A percentile compares a stretch with the other conserved stretches of the same genome.
Conservation (phyloP, 768 basidiomycete species). For the Lactarius sanguifluus region DNA sequence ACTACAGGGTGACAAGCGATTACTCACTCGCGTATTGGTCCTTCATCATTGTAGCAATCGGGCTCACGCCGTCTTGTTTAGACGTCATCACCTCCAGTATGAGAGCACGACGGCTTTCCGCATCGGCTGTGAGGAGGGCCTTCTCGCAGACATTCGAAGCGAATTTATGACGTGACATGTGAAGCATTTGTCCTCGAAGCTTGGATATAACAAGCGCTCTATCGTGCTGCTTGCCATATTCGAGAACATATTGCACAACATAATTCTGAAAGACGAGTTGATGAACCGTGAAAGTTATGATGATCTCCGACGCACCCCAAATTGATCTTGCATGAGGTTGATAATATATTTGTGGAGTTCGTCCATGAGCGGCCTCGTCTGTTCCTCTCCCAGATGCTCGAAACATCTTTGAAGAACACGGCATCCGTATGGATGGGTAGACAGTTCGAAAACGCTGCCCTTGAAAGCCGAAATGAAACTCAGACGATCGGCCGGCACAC, state of each 20-base stretch:
- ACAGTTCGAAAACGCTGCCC: constrained; percentile 75
- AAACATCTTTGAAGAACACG: constrained; percentile 93
- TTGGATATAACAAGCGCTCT: constrained; percentile 61
- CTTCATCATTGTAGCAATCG: constrained; percentile 73
- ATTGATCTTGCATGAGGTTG: constrained; percentile 85
- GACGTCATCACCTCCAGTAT: constrained; percentile 79
- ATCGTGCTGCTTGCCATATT: constrained; percentile 73
- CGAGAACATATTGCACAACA: constrained; percentile 91
- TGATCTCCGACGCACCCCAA: constrained; percentile 62
- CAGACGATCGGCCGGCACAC: constrained; percentile 72
- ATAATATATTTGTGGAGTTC: constrained; percentile 74
- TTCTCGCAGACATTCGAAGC: constrained; percentile 97
- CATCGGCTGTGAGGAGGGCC: constrained; percentile 66
- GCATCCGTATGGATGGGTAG: constrained; percentile 91
- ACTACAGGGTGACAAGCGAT: neutral
- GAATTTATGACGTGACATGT: constrained; percentile 85
- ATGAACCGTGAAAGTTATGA: constrained; percentile 4
- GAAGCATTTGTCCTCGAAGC: constrained; percentile 74
- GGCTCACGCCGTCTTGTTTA: constrained; percentile 62
- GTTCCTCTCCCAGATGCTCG: constrained; percentile 72
- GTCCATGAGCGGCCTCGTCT: constrained; percentile 70
- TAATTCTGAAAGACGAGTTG: constrained; percentile 63
- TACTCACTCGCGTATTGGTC: constrained; percentile 85
- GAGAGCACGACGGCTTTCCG: constrained; percentile 62
- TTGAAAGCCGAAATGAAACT: constrained; percentile 73